Evolutionary conservation across 2,329 filamentous ascomycete species (phyloP).

Genomic region (Endocalyx cinctus): DNA sequence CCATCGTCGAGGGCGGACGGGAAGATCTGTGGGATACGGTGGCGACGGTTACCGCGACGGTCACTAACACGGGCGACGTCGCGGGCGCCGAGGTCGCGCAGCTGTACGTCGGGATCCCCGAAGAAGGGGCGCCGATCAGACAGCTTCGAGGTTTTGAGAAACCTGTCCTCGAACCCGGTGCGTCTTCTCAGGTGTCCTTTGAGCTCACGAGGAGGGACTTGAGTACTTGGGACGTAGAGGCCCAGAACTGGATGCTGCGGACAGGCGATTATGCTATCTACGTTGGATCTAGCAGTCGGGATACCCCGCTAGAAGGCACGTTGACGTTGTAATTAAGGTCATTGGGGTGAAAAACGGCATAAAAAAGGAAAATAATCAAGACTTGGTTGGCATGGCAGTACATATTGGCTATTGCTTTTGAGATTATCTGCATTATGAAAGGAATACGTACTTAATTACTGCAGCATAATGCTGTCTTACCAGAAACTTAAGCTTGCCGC

Average conservation of each 20-base stretch:
- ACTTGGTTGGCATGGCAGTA: too few species aligned
- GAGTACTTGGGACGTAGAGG: conserved; percentile 58
- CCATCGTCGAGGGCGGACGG: conserved; percentile 37
- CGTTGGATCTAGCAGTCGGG: conserved; percentile 47
- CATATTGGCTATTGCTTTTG: too few species aligned
- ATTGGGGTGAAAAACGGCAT: too few species aligned
- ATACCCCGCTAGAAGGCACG: conserved; percentile 34
- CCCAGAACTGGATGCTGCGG: conserved; percentile 58
- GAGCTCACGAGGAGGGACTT: conserved; percentile 56
- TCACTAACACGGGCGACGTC: conserved; percentile 61
- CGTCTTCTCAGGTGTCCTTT: conserved; percentile 46
- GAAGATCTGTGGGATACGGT: conserved; percentile 44
- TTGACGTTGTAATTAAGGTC: too few species aligned
- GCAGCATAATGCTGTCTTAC: too few species aligned
- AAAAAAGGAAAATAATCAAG: too few species aligned
- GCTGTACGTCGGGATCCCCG: conserved; percentile 47
- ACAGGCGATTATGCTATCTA: conserved; percentile 35
- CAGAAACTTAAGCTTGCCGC: too few species aligned
- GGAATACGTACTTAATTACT: too few species aligned
- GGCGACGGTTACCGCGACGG: conserved; percentile 49
- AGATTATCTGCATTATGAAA: too few species aligned
- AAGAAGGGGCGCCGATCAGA: conserved; percentile 30
- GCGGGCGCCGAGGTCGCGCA: conserved; percentile 64
- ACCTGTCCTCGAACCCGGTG: conserved; percentile 43
- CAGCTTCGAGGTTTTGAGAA: conserved; percentile 62